Base-by-base conservation (phyloP, 768 basidiomycete genomes). In the Royoungia palumana region DNA sequence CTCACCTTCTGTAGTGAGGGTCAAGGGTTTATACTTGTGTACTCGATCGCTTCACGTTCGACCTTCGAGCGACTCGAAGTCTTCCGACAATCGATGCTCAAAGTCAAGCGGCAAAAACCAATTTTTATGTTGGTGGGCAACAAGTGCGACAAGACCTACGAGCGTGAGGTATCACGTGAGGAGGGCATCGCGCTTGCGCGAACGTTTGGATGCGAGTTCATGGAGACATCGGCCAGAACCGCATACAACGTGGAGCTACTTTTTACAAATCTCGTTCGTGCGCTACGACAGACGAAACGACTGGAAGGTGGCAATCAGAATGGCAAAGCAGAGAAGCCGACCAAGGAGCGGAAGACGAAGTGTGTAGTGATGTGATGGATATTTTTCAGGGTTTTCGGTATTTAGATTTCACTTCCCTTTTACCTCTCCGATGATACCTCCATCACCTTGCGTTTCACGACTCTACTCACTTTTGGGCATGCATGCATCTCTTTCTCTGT, bases 201-300 rank as follows among this genome's bases (percentile, higher is more conserved):
- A 56, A 75, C 81, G 45, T 85, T 94, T 55, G 89, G 90, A 43
- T 96, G 93, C 73, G 89, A 89, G 50, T 95, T 97, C 69, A 84
- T 93, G 67, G 95, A 98, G 69, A 94, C 95, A 27, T 90, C 87
- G n/a, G 95, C 95, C 32, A 95, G 95, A 76, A 94, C 91, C 32
- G 85, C 94, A 41, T 77, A 84, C 62, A 95, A 97, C 64, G 90
- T 98, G 50, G 93, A 97, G 63, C 77, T 79, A 13, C 82, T 95
- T 25, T 98, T 97, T 70, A 90, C 81, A 62, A 86, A 79, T 56
- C 81, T 95, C 52, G 91, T 98, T 48, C 86, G 89, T 51, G 79
- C 81, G 40, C 75, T 93, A 65, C 87, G 89, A 74, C 75, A 81
- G 60, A 87, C 83, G 64, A 77, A 78, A 70, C 68, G 70, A 55